Percentiles rank a stretch among this genome's conserved stretches.
phyloP scores from a whole-genome alignment of 164 flowering plant genomes.

The Brasenia schreberi region DNA sequence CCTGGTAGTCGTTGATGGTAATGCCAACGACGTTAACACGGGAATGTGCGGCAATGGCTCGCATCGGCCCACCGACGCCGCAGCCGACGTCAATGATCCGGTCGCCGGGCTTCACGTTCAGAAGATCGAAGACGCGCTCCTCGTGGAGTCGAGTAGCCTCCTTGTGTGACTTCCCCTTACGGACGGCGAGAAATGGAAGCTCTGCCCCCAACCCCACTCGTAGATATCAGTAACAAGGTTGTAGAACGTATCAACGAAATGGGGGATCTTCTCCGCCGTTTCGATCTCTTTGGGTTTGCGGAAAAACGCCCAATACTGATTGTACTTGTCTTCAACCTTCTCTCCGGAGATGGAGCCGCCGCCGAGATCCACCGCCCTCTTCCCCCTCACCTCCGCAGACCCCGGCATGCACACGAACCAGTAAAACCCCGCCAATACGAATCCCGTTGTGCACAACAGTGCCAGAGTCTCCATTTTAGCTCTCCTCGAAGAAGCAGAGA shows the following conservation, averaged over 20 bases:
- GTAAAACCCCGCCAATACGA: conserved; percentile 54
- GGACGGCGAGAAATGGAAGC: conserved; percentile 84
- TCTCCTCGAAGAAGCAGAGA: too few species aligned
- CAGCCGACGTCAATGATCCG: conserved; percentile 78
- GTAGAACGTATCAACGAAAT: conserved; percentile 87
- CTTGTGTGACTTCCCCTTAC: conserved; percentile 67
- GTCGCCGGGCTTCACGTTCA: conserved; percentile 39
- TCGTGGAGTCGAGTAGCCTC: conserved; percentile 82
- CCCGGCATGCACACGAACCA: conserved; percentile 92
- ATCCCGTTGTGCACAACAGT: conserved; percentile 50
- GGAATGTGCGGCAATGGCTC: conserved; percentile 81
- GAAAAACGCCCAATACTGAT: conserved; percentile 89
- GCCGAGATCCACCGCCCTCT: conserved; percentile 61
- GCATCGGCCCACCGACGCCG: conserved; percentile 97
- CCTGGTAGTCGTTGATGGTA: conserved; percentile 95
- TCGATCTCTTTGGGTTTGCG: conserved; percentile 84
- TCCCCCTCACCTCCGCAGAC: conserved; percentile 78
- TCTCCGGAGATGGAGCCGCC: conserved; percentile 85
- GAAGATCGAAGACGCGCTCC: conserved; percentile 75
- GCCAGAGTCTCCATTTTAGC: conserved; percentile 41
- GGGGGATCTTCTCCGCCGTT: conserved; percentile 66
- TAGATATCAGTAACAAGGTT: conserved; percentile 92
- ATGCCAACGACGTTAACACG: conserved; percentile 65
- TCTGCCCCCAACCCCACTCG: conserved; percentile 99
- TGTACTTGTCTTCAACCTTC: conserved; percentile 62